Evolutionary conservation across 345 rosid species (phyloP), one percentile per base, ranked within the genome.

Genomic region (Clausena lansium): DNA sequence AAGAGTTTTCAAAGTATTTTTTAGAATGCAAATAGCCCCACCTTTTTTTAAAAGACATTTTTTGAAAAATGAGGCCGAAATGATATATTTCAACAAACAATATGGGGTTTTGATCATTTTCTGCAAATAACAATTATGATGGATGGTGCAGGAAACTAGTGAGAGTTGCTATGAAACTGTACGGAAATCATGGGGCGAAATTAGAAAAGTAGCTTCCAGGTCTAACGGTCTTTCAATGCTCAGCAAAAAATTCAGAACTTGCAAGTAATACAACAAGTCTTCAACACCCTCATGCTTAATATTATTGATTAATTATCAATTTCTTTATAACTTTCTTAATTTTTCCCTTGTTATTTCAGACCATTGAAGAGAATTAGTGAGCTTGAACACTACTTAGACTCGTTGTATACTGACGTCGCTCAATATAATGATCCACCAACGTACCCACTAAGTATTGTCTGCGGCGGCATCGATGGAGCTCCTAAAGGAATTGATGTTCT

Each of bases 131-230:
- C 20, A 71, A 93, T 91, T 85, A 5, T 50, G 55, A 50, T 5
- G 55, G 55, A 15, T 72, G 60, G 0, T 20, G 77, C 69, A 74
- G 77, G 77, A 84, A 82, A 80, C 87, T 0, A 91, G 92, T 70
- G 75, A 81, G 84, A 87, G 86, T 45, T 92, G 97, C 78, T 84
- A 85, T 60, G 75, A 86, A 33, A 83, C 81, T 0, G 84, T 94
- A 77, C 71, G 78, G 50, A 61, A 77, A 24, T 87, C 90, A 38
- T 87, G 86, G 88, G 52, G 60, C 8, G 85, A 72, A 66, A 85
- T 87, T 11, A 82, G 80, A 10, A 20, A 27, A 74, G 69, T 63
- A 6, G 69, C 41, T 41, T 28, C 68, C 22, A 2, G 22, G 27
- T 6, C 59, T 17, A 32, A 41, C 30, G 77, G 77, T 11, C 77